Conservation (phyloP, 2,329 filamentous ascomycete species). For the Pseudogymnoascus sp. region DNA sequence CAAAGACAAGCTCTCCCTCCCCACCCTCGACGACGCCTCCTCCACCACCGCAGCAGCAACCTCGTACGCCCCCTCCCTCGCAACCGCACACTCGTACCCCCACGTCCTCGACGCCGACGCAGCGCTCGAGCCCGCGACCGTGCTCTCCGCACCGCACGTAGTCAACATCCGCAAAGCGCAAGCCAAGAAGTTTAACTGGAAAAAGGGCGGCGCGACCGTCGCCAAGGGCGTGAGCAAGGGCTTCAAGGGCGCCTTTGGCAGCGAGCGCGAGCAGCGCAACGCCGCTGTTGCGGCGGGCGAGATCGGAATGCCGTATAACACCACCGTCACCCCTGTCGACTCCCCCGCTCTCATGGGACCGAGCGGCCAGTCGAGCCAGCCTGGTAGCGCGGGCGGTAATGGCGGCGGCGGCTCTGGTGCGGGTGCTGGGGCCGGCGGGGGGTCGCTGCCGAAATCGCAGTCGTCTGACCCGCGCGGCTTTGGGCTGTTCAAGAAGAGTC, state of each 20-base stretch:
- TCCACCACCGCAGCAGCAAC: background rate
- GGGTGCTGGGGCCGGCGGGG: no score
- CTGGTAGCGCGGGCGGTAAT: no score
- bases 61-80: background rate
- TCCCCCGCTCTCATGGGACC: slow-evolving; percentile 25
- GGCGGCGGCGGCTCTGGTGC: background rate
- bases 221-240: slow-evolving; percentile 92
- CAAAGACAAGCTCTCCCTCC: slow-evolving; percentile 36
- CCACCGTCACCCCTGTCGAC: slow-evolving; percentile 50
- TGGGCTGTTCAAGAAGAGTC: slow-evolving; percentile 53
- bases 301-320: slow-evolving; percentile 63
- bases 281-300: slow-evolving; percentile 41
- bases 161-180: slow-evolving; percentile 93
- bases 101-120: background rate
- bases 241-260: slow-evolving; percentile 82
- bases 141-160: slow-evolving; percentile 62
- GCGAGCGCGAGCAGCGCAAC: slow-evolving; percentile 48
- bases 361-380: background rate
- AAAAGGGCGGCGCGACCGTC: slow-evolving; percentile 88
- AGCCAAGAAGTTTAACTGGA: slow-evolving; percentile 93
- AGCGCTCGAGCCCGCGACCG: slow-evolving; percentile 9
- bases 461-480: slow-evolving; percentile 41
- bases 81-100: slow-evolving; percentile 29
- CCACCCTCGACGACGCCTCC: background rate
- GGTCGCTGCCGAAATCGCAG: background rate